A percentile compares a stretch with the other conserved stretches of the same genome.
Conservation (phyloP, 495 filamentous ascomycete genomes). For the Aspergillus conjunctus region DNA sequence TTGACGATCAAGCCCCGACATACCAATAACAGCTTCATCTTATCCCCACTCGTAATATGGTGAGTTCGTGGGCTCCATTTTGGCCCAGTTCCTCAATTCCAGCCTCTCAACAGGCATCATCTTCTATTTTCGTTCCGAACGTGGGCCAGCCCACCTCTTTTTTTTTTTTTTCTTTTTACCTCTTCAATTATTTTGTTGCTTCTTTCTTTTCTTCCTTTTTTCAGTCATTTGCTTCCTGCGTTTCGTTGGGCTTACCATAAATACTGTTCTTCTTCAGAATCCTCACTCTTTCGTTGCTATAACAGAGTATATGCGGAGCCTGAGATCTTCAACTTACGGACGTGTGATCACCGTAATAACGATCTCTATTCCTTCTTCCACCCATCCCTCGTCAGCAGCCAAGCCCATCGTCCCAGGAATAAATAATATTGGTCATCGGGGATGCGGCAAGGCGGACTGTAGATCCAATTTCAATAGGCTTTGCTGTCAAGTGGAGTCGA, state of each 20-base stretch:
- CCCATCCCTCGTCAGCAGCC: neutral
- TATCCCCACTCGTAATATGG: conserved; percentile 1
- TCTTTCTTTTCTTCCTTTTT: conserved; percentile 7
- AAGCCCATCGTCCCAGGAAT: neutral
- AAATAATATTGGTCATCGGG: neutral
- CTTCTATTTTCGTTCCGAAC: conserved; percentile 2
- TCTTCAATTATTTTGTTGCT: neutral
- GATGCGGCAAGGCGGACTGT: neutral
- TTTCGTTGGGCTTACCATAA: neutral
- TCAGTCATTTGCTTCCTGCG: neutral
- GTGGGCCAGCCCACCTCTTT: neutral
- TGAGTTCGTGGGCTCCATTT: conserved; percentile 17
- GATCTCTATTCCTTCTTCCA: neutral
- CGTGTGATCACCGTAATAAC: too few relatives aligned
- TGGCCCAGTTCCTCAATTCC: conserved; percentile 4
- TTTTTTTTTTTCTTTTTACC: neutral
- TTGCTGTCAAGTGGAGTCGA: conserved; percentile 12
- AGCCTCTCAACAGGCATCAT: conserved; percentile 1
- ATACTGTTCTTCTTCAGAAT: too few relatives aligned
- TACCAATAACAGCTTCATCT: conserved; percentile 13
- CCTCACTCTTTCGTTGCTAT: neutral
- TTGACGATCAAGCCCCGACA: conserved; percentile 13
- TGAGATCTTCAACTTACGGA: too few relatives aligned
- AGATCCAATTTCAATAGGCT: conserved; percentile 1
- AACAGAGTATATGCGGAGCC: neutral